Evolutionary conservation across 495 filamentous ascomycete species (phyloP).

Genomic region (Neurospora sp.): DNA sequence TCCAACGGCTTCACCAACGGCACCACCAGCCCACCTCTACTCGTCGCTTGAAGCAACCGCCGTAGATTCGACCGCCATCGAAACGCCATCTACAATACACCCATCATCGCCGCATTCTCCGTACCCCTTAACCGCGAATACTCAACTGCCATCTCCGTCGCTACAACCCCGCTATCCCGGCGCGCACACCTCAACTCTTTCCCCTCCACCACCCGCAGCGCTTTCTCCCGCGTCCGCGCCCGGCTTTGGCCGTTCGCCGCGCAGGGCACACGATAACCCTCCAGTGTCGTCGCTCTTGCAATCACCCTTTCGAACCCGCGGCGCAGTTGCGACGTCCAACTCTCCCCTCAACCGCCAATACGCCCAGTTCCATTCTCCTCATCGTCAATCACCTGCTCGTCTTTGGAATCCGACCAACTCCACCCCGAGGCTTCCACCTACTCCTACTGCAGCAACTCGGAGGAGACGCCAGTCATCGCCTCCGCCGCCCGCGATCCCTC

Average conservation of each 20-base stretch:
- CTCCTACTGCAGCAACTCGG: conserved; percentile 12
- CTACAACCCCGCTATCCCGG: conserved; percentile 27
- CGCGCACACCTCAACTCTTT: conserved; percentile 14
- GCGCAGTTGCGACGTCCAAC: conserved; percentile 11
- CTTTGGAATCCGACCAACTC: conserved; percentile 60
- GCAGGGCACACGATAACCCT: conserved; percentile 29
- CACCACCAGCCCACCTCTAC: conserved; percentile 21
- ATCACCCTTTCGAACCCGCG: conserved; percentile 38
- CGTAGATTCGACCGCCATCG: conserved; percentile 23
- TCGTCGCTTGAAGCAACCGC: conserved; percentile 19
- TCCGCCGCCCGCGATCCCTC: conserved; percentile 37
- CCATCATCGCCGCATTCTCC: not conserved
- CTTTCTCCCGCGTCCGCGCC: conserved; percentile 7
- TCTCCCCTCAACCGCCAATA: conserved; percentile 12
- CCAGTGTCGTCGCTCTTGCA: conserved; percentile 24
- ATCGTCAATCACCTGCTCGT: conserved; percentile 34
- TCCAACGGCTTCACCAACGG: conserved; percentile 39
- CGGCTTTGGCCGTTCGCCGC: conserved; percentile 17
- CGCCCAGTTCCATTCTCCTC: conserved; percentile 11
- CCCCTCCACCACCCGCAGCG: conserved; percentile 13
- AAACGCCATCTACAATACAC: not conserved
- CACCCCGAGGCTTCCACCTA: conserved; percentile 38
- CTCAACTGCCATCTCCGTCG: conserved; percentile 22
- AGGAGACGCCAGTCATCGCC: conserved; percentile 34
- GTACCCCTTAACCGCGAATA: conserved; percentile 15